A percentile compares a stretch with the other conserved stretches of the same genome.
phyloP scores from a whole-genome alignment of 2,329 filamentous ascomycete species.

The Pseudopyrenochaeta lycopersici region DNA sequence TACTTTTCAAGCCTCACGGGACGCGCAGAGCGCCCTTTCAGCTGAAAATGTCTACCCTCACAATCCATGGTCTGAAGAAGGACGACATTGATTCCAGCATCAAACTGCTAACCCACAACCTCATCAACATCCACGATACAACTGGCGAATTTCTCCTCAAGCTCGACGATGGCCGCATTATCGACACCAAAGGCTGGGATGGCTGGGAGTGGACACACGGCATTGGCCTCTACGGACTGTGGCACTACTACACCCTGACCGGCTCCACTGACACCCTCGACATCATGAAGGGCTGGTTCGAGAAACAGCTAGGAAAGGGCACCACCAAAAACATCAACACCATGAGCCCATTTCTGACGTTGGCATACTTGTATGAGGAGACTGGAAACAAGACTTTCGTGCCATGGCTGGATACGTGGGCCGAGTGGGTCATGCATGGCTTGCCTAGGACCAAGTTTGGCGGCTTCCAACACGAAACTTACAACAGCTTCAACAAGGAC shows the following conservation, averaged over 20 bases:
- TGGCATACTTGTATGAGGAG: slow-evolving; percentile 81
- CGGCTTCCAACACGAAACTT: slow-evolving; percentile 80
- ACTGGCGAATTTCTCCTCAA: slow-evolving; percentile 77
- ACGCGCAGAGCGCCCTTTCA: neutral
- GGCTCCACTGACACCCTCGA: slow-evolving; percentile 67
- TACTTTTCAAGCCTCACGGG: neutral
- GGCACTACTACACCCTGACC: slow-evolving; percentile 81
- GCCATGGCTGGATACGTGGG: slow-evolving; percentile 83
- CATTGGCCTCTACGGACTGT: slow-evolving; percentile 81
- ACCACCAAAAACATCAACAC: slow-evolving; percentile 90
- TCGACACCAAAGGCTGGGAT: slow-evolving; percentile 86
- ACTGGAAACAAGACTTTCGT: slow-evolving; percentile 73
- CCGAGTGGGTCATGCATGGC: slow-evolving; percentile 83
- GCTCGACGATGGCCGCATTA: slow-evolving; percentile 76
- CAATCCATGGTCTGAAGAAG: slow-evolving; percentile 52
- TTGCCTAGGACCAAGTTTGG: slow-evolving; percentile 75
- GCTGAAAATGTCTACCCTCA: slow-evolving; percentile 51
- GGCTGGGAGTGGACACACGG: slow-evolving; percentile 88
- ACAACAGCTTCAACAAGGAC: slow-evolving; percentile 73
- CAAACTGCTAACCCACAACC: slow-evolving; percentile 73
- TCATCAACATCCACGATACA: slow-evolving; percentile 79
- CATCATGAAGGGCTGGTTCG: slow-evolving; percentile 79
- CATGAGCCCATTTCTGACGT: slow-evolving; percentile 79
- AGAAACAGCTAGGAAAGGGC: slow-evolving; percentile 71
- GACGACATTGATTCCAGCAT: slow-evolving; percentile 64